These are phyloP conservation scores for Agrocybe pediades DNA, from an alignment of 768 basidiomycete species.

Conservation along the genomic window DNA sequence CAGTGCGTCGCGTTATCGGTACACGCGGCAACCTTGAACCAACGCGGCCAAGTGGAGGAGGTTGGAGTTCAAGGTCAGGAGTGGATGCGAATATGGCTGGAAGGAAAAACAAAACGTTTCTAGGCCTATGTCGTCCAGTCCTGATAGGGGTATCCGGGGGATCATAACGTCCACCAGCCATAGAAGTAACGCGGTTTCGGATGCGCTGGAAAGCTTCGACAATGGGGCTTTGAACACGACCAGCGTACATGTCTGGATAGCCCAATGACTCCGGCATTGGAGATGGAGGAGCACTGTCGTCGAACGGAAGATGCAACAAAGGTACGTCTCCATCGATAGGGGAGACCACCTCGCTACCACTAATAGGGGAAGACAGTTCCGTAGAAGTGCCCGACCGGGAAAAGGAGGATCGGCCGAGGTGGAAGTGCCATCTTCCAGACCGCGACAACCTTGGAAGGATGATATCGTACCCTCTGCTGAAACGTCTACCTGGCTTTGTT, in stretches of 20 bases:
- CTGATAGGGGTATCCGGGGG: conserved; percentile 50
- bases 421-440: conserved; percentile 74
- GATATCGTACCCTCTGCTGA: conserved; percentile 71
- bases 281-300: conserved; percentile 51
- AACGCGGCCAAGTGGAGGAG: conserved; percentile 23
- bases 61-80: conserved; percentile 46
- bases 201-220: conserved; percentile 57
- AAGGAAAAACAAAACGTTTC: conserved; percentile 78
- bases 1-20: conserved; percentile 18
- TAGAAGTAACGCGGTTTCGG: conserved; percentile 54
- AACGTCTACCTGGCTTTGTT: conserved; percentile 58
- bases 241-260: conserved; percentile 42
- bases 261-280: conserved; percentile 53
- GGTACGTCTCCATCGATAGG: conserved; percentile 53
- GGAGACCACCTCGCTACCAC: conserved; percentile 35
- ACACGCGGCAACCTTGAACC: conserved; percentile 25
- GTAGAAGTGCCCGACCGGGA: conserved; percentile 48
- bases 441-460: conserved; percentile 74
- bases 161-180: conserved; percentile 42
- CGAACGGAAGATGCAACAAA: conserved; percentile 66
- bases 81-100: conserved; percentile 74
- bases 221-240: conserved; percentile 45
- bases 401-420: conserved; percentile 58
- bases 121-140: conserved; percentile 37
- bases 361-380: conserved; percentile 41